These are phyloP conservation scores for Chaetomiaceae sp. DNA, from an alignment of 2,329 filamentous ascomycete species.

Conservation along the genomic window DNA sequence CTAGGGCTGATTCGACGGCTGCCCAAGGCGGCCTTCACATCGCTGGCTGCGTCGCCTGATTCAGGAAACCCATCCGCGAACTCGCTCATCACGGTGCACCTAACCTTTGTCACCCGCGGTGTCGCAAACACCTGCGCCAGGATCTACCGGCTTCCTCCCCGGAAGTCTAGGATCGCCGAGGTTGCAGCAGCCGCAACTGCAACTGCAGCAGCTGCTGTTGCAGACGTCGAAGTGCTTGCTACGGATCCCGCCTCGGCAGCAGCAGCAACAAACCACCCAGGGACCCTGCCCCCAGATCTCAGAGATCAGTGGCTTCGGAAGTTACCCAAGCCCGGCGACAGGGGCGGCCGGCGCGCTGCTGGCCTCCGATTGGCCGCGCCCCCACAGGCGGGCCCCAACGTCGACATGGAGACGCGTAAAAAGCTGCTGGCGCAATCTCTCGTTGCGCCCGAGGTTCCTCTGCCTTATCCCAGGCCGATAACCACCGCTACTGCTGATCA, in stretches of 20 bases:
- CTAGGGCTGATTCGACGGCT: slow-evolving; percentile 33
- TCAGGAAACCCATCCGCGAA: slow-evolving; percentile 30
- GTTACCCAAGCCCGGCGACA: slow-evolving; percentile 21
- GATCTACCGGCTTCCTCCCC: slow-evolving; percentile 74
- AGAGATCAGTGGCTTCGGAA: slow-evolving; percentile 62
- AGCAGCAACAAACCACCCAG: too few relatives aligned
- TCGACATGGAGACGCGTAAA: slow-evolving; percentile 22
- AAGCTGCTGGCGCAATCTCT: slow-evolving; percentile 39
- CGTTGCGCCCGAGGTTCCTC: slow-evolving; percentile 33
- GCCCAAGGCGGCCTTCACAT: slow-evolving; percentile 31
- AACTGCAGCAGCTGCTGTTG: too few relatives aligned
- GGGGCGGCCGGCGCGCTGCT: slow-evolving; percentile 16
- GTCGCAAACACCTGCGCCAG: slow-evolving; percentile 66
- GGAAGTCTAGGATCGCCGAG: slow-evolving; percentile 13
- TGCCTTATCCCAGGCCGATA: slow-evolving; percentile 33
- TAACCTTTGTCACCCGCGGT: slow-evolving; percentile 65
- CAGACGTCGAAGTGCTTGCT: slow-evolving; percentile 41
- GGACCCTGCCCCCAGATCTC: slow-evolving; percentile 42
- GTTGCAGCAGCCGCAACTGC: too few relatives aligned
- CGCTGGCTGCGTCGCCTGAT: slow-evolving; percentile 26
- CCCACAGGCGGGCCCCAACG: slow-evolving; percentile 24
- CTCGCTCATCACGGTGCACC: slow-evolving; percentile 53
- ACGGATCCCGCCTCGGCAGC: slow-evolving; percentile 33
- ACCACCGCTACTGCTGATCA: slow-evolving; percentile 35
- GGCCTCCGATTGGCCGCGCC: slow-evolving; percentile 17